Percentiles rank a stretch among this genome's conserved stretches.
phyloP scores from a whole-genome alignment of 2,329 filamentous ascomycete genomes.

The Chaetomiaceae sp. region DNA sequence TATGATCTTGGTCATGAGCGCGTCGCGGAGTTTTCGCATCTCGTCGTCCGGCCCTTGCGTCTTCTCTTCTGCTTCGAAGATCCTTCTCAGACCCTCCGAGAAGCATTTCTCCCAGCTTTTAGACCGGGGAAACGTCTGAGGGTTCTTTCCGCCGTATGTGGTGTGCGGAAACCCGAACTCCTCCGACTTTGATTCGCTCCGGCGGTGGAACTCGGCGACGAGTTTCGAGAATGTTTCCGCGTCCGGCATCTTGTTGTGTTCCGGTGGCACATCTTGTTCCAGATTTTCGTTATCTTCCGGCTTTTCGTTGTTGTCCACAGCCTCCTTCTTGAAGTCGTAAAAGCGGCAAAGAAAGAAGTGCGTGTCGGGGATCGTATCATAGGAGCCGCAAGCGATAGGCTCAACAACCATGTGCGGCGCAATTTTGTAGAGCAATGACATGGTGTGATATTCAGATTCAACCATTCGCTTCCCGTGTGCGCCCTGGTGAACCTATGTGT shows the following conservation, averaged over 20 bases:
- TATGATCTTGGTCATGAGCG: conserved; percentile 5
- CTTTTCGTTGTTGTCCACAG: no score
- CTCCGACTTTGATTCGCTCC: neutral
- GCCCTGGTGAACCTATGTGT: conserved; percentile 3
- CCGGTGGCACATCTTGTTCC: no score
- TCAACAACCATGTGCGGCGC: conserved; percentile 29
- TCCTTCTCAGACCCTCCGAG: neutral
- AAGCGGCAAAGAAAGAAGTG: conserved; percentile 5
- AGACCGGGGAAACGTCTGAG: neutral
- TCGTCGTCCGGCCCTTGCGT: neutral
- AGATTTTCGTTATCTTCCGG: no score
- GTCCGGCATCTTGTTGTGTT: no score
- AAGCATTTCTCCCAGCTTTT: conserved; percentile 6
- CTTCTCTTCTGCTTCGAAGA: conserved; percentile 1
- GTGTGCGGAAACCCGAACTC: conserved; percentile 5
- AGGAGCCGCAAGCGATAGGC: conserved; percentile 24
- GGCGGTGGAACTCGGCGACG: conserved; percentile 2
- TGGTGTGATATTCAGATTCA: conserved; percentile 35
- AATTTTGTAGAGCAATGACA: conserved; percentile 29
- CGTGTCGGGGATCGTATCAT: neutral
- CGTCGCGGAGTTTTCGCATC: neutral
- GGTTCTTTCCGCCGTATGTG: conserved; percentile 3
- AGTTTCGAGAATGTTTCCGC: neutral
- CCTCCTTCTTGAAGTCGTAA: neutral
- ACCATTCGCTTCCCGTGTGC: conserved; percentile 26